Percentiles rank a stretch among this genome's conserved stretches.
Evolutionary conservation across 106 monocot genomes (phyloP).

Genomic region (Acorus gramineus): DNA sequence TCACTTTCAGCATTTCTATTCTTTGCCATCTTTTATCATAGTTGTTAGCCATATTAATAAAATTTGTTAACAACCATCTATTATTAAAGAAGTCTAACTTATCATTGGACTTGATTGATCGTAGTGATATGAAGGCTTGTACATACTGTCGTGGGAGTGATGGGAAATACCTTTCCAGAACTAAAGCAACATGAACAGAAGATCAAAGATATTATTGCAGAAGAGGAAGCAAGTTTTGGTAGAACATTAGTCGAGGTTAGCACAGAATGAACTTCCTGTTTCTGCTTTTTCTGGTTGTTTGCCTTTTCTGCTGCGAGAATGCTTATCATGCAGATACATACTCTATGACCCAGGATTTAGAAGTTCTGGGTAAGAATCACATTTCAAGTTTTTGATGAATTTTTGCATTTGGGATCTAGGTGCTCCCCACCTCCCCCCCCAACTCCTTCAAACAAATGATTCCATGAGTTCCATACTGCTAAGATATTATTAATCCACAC

Average conservation of each 20-base stretch:
- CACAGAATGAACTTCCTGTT: too few species aligned
- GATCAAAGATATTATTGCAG: conserved; percentile 70
- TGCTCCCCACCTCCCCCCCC: too few species aligned
- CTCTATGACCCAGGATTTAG: too few species aligned
- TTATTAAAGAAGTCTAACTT: background rate
- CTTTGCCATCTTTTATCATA: background rate
- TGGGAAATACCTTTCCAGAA: conserved; percentile 87
- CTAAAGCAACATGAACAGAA: conserved; percentile 62
- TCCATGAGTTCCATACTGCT: too few species aligned
- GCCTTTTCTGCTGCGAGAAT: too few species aligned
- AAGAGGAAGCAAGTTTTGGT: conserved; percentile 89
- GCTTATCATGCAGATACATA: too few species aligned
- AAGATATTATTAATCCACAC: too few species aligned
- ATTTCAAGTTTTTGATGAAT: too few species aligned
- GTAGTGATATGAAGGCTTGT: conserved; percentile 58
- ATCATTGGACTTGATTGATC: conserved; percentile 1
- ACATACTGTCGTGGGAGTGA: conserved; percentile 52
- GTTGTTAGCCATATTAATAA: background rate
- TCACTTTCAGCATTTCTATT: background rate
- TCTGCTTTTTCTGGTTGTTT: too few species aligned
- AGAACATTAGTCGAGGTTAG: conserved; percentile 74
- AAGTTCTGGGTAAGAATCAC: too few species aligned
- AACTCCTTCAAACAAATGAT: too few species aligned
- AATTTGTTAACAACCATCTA: background rate
- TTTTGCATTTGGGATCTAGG: too few species aligned